Evolutionary conservation across 352 stramenopile species (phyloP).

Genomic region (Globisporangium spiculum): DNA sequence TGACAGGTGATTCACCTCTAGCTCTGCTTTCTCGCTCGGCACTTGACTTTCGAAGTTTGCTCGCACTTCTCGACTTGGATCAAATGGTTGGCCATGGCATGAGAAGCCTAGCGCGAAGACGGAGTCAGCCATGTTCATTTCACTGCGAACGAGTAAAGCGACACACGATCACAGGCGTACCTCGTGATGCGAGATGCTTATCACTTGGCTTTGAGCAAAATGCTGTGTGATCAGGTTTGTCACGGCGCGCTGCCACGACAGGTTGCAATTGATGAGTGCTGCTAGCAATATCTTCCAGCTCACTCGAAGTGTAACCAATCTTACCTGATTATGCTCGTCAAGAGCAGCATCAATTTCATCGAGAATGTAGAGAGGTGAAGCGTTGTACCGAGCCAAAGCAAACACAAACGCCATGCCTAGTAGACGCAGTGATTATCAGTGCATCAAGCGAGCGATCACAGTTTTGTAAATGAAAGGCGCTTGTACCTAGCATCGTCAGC

Average conservation of each 20-base stretch:
- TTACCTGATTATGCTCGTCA: not conserved
- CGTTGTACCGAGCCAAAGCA: not conserved
- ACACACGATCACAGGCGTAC: not conserved
- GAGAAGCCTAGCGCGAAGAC: not conserved
- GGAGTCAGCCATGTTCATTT: not conserved
- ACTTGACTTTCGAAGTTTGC: conserved; percentile 11
- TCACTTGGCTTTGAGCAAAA: not conserved
- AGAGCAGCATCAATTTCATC: not conserved
- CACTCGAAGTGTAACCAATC: not conserved
- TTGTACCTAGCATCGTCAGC: not conserved
- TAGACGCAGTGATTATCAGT: not conserved
- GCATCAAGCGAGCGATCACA: not conserved
- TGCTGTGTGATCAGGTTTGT: not conserved
- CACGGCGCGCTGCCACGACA: not conserved
- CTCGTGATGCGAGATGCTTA: not conserved
- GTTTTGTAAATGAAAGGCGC: not conserved
- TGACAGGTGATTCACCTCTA: not conserved
- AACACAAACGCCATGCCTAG: not conserved
- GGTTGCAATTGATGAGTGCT: not conserved
- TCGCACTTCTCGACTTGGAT: conserved; percentile 33
- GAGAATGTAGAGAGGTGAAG: not conserved
- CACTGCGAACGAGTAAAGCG: not conserved
- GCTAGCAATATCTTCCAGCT: not conserved
- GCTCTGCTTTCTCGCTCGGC: conserved; percentile 1
- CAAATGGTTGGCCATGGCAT: conserved; percentile 18